Evolutionary conservation across 2,329 filamentous ascomycete genomes (phyloP).

Genomic region (Pestalotiopsis sp.): DNA sequence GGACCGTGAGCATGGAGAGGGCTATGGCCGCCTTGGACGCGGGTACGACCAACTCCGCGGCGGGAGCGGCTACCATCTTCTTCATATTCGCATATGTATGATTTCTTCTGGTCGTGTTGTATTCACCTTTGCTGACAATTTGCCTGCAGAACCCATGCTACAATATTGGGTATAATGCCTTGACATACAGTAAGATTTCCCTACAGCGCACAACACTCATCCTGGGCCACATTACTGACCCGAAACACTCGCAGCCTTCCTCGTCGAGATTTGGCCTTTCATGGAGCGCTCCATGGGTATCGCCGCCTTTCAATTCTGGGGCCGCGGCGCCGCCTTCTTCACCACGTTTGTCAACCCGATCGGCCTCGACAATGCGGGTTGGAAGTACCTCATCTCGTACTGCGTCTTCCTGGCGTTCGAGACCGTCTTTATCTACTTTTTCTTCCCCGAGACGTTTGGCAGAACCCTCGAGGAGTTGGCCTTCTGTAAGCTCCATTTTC

Average conservation of each 20-base stretch:
- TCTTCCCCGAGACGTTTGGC: conserved; percentile 84
- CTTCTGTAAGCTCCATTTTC: conserved; percentile 35
- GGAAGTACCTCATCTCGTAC: conserved; percentile 46
- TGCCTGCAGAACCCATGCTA: conserved; percentile 45
- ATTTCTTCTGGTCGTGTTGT: background rate
- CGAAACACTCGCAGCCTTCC: conserved; percentile 40
- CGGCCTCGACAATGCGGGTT: conserved; percentile 38
- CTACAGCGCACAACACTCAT: background rate
- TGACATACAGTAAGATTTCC: conserved; percentile 58
- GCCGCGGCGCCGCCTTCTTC: conserved; percentile 42
- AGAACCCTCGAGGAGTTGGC: conserved; percentile 72
- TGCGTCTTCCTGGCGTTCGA: conserved; percentile 45
- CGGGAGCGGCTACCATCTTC: conserved; percentile 43
- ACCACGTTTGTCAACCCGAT: conserved; percentile 47
- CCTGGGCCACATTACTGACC: background rate
- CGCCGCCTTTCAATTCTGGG: conserved; percentile 57
- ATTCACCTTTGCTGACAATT: background rate
- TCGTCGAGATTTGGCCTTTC: conserved; percentile 61
- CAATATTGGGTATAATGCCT: conserved; percentile 67
- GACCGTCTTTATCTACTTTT: conserved; percentile 66
- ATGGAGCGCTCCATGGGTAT: conserved; percentile 59
- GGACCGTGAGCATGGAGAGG: conserved; percentile 50
- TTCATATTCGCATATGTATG: conserved; percentile 61
- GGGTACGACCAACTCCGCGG: conserved; percentile 23
- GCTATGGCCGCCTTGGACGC: conserved; percentile 33